Evolutionary conservation across 106 monocot genomes (phyloP).

Genomic region (Ottelia alismoides): DNA sequence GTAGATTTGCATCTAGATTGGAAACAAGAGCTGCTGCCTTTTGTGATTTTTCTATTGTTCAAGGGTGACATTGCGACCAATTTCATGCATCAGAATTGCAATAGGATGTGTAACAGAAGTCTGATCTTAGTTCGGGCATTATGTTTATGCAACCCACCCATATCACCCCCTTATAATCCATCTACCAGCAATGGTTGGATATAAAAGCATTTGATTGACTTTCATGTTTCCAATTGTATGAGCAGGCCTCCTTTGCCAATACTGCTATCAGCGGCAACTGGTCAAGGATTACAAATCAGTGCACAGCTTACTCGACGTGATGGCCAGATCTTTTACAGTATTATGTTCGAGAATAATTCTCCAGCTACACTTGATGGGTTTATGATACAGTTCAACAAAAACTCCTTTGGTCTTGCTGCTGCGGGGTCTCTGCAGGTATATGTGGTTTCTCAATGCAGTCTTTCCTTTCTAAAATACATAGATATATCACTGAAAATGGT

Average conservation of each 20-base stretch:
- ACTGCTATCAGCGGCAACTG: conserved; percentile 67
- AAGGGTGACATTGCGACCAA: no score
- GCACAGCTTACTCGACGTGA: conserved; percentile 73
- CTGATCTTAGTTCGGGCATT: no score
- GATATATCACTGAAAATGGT: not conserved
- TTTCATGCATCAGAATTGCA: no score
- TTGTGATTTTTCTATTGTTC: no score
- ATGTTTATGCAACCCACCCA: no score
- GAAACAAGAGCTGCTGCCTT: no score
- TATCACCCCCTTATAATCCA: no score
- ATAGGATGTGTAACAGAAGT: no score
- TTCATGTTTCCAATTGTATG: no score
- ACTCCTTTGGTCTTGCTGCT: conserved; percentile 87
- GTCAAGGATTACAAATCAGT: conserved; percentile 93
- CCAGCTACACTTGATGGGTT: conserved; percentile 68
- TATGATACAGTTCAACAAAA: conserved; percentile 99
- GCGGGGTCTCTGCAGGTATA: conserved; percentile 70
- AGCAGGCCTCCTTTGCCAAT: conserved; percentile 89
- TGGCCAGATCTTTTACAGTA: conserved; percentile 79
- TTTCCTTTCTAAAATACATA: not conserved
- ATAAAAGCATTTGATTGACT: no score
- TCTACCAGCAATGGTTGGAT: no score
- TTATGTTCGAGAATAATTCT: conserved; percentile 73
- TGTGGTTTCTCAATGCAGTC: not conserved
- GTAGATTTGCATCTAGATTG: no score